phyloP scores from a whole-genome alignment of 2,329 filamentous ascomycete species.

The Juglanconis sp. region DNA sequence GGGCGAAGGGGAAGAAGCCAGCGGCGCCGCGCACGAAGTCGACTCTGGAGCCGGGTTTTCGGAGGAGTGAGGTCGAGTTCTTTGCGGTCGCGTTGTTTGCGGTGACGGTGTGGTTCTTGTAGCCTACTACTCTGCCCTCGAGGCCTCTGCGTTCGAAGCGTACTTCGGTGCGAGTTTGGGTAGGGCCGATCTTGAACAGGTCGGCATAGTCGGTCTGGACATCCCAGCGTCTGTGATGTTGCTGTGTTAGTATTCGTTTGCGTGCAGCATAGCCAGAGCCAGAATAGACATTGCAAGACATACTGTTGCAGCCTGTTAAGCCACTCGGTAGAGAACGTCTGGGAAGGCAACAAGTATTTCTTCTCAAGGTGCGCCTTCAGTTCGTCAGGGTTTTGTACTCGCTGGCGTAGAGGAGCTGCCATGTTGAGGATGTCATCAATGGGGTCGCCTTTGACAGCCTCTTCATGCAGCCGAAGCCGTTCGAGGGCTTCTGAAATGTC shows the following conservation, averaged over 20 bases:
- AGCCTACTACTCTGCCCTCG: constrained; percentile 88
- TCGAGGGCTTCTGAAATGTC: constrained; percentile 48
- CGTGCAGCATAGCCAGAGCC: background rate
- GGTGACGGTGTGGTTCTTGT: constrained; percentile 89
- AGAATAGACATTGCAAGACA: constrained; percentile 18
- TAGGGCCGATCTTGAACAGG: constrained; percentile 82
- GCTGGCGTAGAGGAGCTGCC: constrained; percentile 39
- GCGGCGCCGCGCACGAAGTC: constrained; percentile 92
- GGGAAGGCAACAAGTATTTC: constrained; percentile 75
- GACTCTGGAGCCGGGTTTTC: constrained; percentile 80
- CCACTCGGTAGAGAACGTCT: constrained; percentile 79
- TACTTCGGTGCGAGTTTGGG: constrained; percentile 91
- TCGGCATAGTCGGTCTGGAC: constrained; percentile 75
- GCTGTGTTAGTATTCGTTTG: constrained; percentile 4
- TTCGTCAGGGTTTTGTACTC: constrained; percentile 53
- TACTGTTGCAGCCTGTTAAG: constrained; percentile 82
- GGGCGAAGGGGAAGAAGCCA: constrained; percentile 91
- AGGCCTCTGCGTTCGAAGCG: constrained; percentile 88
- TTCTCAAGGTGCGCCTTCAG: constrained; percentile 70
- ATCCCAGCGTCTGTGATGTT: constrained; percentile 62
- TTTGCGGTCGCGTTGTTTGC: constrained; percentile 88
- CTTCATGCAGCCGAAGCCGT: constrained; percentile 42
- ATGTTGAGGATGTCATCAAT: constrained; percentile 59
- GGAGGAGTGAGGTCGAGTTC: constrained; percentile 84
- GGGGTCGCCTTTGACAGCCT: constrained; percentile 25